These are phyloP conservation scores for Gymnopilus junonius DNA, from an alignment of 768 basidiomycete species.

Conservation along the genomic window DNA sequence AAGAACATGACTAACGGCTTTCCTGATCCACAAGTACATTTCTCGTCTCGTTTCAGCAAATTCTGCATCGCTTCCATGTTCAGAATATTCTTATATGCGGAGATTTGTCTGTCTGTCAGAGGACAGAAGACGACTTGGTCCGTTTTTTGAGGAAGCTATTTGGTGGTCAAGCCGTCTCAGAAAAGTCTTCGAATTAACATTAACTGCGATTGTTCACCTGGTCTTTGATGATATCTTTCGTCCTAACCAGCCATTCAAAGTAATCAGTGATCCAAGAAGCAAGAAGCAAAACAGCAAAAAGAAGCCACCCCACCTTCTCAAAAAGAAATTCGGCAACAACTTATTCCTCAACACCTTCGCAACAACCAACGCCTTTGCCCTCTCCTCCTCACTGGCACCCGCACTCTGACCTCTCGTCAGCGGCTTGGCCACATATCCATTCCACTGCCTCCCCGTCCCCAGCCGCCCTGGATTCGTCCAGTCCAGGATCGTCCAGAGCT, in stretches of 20 bases:
- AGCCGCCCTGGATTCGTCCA: constrained; percentile 88
- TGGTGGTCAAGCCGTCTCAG: constrained; percentile 1
- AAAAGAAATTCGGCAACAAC: constrained; percentile 81
- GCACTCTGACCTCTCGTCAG: constrained; percentile 70
- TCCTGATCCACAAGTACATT: constrained; percentile 71
- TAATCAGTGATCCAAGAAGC: not conserved
- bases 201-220: constrained; percentile 48
- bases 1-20: constrained; percentile 48
- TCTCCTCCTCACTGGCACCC: constrained; percentile 65
- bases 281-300: not conserved
- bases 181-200: not conserved
- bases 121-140: constrained; percentile 97
- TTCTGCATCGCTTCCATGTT: constrained; percentile 69
- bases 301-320: constrained; percentile 60
- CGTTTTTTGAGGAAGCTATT: constrained; percentile 81
- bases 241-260: constrained; percentile 47
- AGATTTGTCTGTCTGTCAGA: constrained; percentile 69
- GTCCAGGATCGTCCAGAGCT: constrained; percentile 91
- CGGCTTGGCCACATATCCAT: constrained; percentile 68
- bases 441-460: constrained; percentile 80
- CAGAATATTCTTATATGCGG: constrained; percentile 75
- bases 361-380: constrained; percentile 57
- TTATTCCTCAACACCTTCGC: constrained; percentile 66
- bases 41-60: constrained; percentile 70
- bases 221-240: constrained; percentile 75